Percentiles rank a stretch among this genome's conserved stretches.
phyloP scores from a whole-genome alignment of 306 rosid species.

The Pterocarpus santalinus region DNA sequence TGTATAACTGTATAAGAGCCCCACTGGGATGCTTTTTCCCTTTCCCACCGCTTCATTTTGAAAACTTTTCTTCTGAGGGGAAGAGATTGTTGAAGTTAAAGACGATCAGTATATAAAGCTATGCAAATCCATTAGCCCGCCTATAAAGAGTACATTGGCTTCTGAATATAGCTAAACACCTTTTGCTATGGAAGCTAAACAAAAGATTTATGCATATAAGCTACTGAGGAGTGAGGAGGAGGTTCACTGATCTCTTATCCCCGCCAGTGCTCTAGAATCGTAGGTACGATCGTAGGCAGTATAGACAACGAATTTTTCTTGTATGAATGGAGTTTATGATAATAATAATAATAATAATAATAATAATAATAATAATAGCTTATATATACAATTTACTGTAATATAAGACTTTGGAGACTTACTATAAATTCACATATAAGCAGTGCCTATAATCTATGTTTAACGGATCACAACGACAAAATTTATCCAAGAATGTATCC shows the following conservation, averaged over 20 bases:
- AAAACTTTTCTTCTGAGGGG: not conserved
- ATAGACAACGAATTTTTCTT: not conserved
- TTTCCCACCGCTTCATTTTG: conserved; percentile 33
- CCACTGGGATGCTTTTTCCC: conserved; percentile 17
- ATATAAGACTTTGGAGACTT: not conserved
- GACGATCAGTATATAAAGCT: conserved; percentile 10
- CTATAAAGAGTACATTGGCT: conserved; percentile 6
- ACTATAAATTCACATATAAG: not conserved
- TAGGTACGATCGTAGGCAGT: not conserved
- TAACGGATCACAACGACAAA: no score
- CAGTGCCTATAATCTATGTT: not conserved
- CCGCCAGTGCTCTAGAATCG: not conserved
- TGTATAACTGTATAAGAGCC: conserved; percentile 18
- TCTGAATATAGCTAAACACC: conserved; percentile 34
- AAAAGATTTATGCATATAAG: not conserved
- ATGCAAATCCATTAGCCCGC: not conserved
- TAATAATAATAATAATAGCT: not conserved
- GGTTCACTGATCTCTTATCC: not conserved
- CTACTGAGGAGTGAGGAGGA: not conserved
- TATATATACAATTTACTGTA: not conserved
- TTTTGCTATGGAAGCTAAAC: conserved; percentile 22
- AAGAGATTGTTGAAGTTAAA: conserved; percentile 23
- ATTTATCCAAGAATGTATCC: not conserved
- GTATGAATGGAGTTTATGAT: not conserved
- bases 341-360: not conserved